Conservation (phyloP, 1,284 basidiomycete genomes). For the Schizopora paradoxa region DNA sequence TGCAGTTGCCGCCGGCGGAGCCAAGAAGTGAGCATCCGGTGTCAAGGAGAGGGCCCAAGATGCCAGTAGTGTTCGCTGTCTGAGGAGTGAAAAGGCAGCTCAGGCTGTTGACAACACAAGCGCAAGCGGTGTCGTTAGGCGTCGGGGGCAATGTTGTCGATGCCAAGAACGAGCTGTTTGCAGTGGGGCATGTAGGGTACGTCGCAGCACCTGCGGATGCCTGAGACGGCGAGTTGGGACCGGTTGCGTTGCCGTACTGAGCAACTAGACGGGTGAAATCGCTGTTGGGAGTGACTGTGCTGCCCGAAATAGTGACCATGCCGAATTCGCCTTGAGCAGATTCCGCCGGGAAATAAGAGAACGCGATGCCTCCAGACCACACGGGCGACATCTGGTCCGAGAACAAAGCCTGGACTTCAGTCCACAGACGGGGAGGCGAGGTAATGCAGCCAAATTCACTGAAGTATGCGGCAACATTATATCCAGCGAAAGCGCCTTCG, state of each 20-base stretch:
- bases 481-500: slow-evolving; percentile 53
- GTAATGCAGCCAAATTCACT: slow-evolving; percentile 84
- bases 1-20: slow-evolving; percentile 54
- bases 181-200: slow-evolving; percentile 62
- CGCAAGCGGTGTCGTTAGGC: slow-evolving; percentile 74
- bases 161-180: slow-evolving; percentile 57
- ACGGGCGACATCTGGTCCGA: slow-evolving; percentile 66
- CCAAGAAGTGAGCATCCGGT: slow-evolving; percentile 69
- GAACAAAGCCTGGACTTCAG: slow-evolving; percentile 74
- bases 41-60: slow-evolving; percentile 67
- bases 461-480: slow-evolving; percentile 84
- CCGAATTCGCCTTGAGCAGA: slow-evolving; percentile 70
- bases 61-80: slow-evolving; percentile 57
- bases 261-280: slow-evolving; percentile 67
- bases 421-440: slow-evolving; percentile 67
- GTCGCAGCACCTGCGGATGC: slow-evolving; percentile 45
- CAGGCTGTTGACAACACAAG: slow-evolving; percentile 64
- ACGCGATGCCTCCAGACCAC: slow-evolving; percentile 88
- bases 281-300: slow-evolving; percentile 52
- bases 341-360: slow-evolving; percentile 78
- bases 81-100: slow-evolving; percentile 67
- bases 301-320: slow-evolving; percentile 71
- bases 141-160: slow-evolving; percentile 76
- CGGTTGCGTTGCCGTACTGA: slow-evolving; percentile 54
- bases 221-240: slow-evolving; percentile 61